Base-by-base conservation (phyloP, 345 rosid genomes). In the Ricinus communis region DNA sequence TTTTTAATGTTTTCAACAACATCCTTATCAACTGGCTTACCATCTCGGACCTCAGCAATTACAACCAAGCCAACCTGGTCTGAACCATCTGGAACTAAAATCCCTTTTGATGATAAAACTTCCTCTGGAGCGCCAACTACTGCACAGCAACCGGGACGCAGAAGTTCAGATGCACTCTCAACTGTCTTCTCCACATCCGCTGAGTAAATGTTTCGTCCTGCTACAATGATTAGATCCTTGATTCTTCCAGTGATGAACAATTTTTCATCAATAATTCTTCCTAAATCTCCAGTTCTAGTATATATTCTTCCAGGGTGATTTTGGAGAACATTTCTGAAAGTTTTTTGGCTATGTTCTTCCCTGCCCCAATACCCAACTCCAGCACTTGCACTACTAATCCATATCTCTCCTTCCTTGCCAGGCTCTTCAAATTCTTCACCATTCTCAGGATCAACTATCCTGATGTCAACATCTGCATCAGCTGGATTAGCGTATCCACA, bases 301-400 rank as follows among this genome's bases (percentile, higher is more conserved):
- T 88, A 88, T 36, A 8, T 82, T 77, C 79, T 83, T 74, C 85
- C 85, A 1, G 82, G 71, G 21, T 66, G 61, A 60, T 74, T 71
- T 33, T 47, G 70, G 33, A 86, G 79, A 66, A 79, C 78, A 76
- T 86, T 86, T 76, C 79, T 64, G 59, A 88, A 88, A 40, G 88
- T 86, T 22, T 68, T 81, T 25, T 77, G 79, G 74, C 89, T 84
- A 45, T 77, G 67, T 50, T 83, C 88, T 68, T 86, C 88, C 67
- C 74, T 86, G 1, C 88, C 89, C 93, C 93, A 88, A 40, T 88
- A 86, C 13, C 91, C 93, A 72, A 83, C 52, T 63, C 90, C 93
- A 53, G 90, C 70, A 65, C 90, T 88, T n/a, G 88, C 84, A 73
- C 90, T 86, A 41, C 83, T 80, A 43, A 88, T 86, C 93, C 90